phyloP scores from a whole-genome alignment of 768 basidiomycete species.

The Hirschioporus abietinus region DNA sequence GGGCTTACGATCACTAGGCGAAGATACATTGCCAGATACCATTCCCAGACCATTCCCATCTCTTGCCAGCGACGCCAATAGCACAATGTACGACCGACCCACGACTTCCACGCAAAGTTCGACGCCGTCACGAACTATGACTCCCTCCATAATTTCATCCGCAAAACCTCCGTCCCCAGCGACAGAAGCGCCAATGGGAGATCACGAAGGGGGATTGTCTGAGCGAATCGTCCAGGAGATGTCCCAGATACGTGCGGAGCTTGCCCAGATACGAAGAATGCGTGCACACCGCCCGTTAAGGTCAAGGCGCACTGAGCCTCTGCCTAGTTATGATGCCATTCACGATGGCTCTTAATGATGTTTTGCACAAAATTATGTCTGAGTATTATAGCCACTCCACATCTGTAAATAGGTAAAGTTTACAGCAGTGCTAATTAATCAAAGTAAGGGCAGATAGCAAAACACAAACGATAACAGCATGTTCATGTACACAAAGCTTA shows the following conservation, averaged over 20 bases:
- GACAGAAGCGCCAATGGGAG: no score
- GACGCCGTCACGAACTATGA: no score
- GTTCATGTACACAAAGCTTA: neutral
- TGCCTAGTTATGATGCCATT: neutral
- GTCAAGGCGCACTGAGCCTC: neutral
- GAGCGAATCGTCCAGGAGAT: neutral
- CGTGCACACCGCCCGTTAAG: neutral
- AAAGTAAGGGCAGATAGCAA: neutral
- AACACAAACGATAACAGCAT: constrained; percentile 1
- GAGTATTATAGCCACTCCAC: neutral
- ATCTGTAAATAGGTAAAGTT: neutral
- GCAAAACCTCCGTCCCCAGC: neutral
- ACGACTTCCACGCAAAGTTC: neutral
- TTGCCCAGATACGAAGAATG: neutral
- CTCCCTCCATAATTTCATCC: neutral
- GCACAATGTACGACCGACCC: neutral
- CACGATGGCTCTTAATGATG: no score
- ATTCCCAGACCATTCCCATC: neutral
- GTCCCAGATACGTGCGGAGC: neutral
- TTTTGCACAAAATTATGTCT: neutral
- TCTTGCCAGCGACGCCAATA: neutral
- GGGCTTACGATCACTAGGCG: neutral
- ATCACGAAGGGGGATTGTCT: neutral
- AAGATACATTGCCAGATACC: neutral
- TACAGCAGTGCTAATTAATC: neutral